Evolutionary conservation across 2,329 filamentous ascomycete genomes (phyloP), one percentile per base, ranked within the genome.

Genomic region (Talaromyces sp.): DNA sequence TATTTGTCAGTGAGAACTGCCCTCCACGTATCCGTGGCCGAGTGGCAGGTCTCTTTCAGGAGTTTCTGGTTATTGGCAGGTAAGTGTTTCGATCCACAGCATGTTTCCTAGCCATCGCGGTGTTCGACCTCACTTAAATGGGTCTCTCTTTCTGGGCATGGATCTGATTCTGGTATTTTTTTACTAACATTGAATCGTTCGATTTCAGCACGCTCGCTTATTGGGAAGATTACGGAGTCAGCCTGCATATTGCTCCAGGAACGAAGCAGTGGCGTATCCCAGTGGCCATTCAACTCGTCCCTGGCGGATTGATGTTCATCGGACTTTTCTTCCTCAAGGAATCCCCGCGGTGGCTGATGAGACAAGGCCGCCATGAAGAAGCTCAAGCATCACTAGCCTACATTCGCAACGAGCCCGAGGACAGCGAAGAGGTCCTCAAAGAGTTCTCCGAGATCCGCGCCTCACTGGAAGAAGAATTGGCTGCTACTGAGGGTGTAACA

Each of bases 281-380:
- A 0, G 81, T 84, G 23, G 81, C 78, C 1, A 72, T 84, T 9
- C 82, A 84, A 69, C 80, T 83, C 61, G 73, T 84, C 1, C 82
- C 82, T 0, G 82, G 81, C 16, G 76, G 75, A 0, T 66, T 83
- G n/a, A 78, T 84, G 58, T 68, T 84, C 9, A 67, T 76, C 3
- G 81, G 81, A 0, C 76, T 84, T 14, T 67, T 82, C 50, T 83
- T 83, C 70, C 75, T 82, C 52, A 82, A 81, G 60, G 82, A 84
- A 63, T 81, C 77, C 1, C 81, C 82, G 1, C 78, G 82, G 18
- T 84, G 81, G 81, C 75, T 84, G n/a, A 78, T 82, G n/a, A 79
- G 81, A 67, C 80, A 83, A 72, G 79, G 79, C 61, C 76, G 77
- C 2, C 70, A 79, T 18, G 71, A 77, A 4, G 79, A 81, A 21